A percentile compares a stretch with the other conserved stretches of the same genome.
phyloP scores from a whole-genome alignment of 768 basidiomycete species.

The Leccinum boreale region DNA sequence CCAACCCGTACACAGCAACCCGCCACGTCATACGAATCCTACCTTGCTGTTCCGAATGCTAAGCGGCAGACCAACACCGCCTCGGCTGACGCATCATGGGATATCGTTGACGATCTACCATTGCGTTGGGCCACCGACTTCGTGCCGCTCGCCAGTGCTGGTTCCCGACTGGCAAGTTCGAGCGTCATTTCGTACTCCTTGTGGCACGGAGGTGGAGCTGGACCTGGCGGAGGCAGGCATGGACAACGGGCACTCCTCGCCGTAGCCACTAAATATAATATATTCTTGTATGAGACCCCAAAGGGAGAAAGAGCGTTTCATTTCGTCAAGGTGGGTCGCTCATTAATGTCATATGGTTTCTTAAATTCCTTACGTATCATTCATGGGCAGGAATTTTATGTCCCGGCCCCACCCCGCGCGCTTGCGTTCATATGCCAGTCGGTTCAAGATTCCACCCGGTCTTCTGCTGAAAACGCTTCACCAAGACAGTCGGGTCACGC shows the following conservation, averaged over 20 bases:
- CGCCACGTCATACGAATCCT: slow-evolving; percentile 26
- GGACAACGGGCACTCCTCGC: slow-evolving; percentile 59
- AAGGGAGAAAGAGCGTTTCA: slow-evolving; percentile 80
- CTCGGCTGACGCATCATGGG: slow-evolving; percentile 59
- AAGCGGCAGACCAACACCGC: slow-evolving; percentile 27
- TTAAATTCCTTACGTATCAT: slow-evolving; percentile 1
- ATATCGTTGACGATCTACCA: slow-evolving; percentile 69
- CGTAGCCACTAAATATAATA: slow-evolving; percentile 69
- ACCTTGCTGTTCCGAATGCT: slow-evolving; percentile 28
- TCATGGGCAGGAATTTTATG: slow-evolving; percentile 74
- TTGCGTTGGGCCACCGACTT: slow-evolving; percentile 87
- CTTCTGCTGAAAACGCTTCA: slow-evolving; percentile 39
- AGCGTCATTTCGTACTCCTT: slow-evolving; percentile 66
- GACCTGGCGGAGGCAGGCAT: slow-evolving; percentile 40
- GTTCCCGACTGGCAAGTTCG: slow-evolving; percentile 57
- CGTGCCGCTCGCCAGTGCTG: slow-evolving; percentile 67
- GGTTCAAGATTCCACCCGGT: slow-evolving; percentile 50
- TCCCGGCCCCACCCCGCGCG: slow-evolving; percentile 62
- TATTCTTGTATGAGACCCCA: slow-evolving; percentile 78
- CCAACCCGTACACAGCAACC: slow-evolving; percentile 30
- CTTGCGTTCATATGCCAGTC: slow-evolving; percentile 70
- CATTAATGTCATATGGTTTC: background rate
- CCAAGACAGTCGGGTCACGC: slow-evolving; percentile 32
- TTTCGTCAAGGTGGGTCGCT: slow-evolving; percentile 59
- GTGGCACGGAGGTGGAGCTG: slow-evolving; percentile 56